phyloP scores from a whole-genome alignment of 148 eudicot species.

The Gaultheria prostrata region DNA sequence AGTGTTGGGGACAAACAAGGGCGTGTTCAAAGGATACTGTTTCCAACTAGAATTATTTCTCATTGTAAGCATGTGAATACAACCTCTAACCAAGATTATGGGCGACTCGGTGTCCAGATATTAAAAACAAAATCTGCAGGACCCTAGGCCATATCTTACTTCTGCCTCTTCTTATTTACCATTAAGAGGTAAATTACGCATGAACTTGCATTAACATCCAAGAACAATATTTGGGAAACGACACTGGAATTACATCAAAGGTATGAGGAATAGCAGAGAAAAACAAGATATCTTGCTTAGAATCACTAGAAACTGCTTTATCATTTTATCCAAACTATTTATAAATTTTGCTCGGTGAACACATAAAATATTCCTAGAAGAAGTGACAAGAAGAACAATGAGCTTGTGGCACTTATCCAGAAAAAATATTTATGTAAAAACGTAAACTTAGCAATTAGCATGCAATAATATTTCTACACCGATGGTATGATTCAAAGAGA shows the following conservation, averaged over 20 bases:
- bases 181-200: background rate
- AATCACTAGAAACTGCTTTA: background rate
- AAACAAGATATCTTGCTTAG: background rate
- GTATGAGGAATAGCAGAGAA: background rate
- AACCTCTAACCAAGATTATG: too few species aligned
- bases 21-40: too few species aligned
- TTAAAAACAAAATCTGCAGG: too few species aligned
- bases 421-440: background rate
- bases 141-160: too few species aligned
- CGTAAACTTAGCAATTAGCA: background rate
- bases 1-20: too few species aligned
- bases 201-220: background rate
- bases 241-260: background rate
- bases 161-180: too few species aligned
- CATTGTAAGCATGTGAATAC: too few species aligned
- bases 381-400: background rate
- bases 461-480: background rate
- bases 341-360: background rate
- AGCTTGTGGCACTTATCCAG: background rate
- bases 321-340: background rate
- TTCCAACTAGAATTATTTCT: too few species aligned
- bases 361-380: background rate
- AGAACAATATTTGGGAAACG: background rate
- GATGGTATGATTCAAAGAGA: background rate
- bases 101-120: too few species aligned